Conservation (phyloP, 2,329 filamentous ascomycete species). For the Allantophomopsis lycopodina region DNA sequence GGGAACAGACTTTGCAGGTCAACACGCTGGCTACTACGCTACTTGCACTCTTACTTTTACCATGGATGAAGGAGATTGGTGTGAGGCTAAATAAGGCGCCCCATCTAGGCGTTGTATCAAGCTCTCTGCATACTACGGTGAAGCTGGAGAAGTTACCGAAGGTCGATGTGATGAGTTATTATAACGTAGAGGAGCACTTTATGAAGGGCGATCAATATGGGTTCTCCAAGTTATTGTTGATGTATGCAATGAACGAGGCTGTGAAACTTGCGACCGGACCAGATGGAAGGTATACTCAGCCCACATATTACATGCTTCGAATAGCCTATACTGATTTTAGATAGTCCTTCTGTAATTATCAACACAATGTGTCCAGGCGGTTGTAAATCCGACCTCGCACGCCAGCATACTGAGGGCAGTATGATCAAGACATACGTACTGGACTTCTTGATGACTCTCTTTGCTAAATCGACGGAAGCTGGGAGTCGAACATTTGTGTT, state of each 20-base stretch:
- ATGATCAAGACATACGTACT: not conserved
- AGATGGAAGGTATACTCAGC: not conserved
- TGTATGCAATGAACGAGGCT: not conserved
- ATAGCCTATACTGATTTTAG: not conserved
- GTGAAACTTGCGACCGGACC: not conserved
- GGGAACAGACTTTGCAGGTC: slow-evolving; percentile 2
- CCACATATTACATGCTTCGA: too few relatives aligned
- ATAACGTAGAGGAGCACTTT: slow-evolving; percentile 1
- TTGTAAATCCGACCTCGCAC: slow-evolving; percentile 4
- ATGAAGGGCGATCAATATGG: not conserved
- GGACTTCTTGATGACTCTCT: slow-evolving; percentile 5
- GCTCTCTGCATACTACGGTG: not conserved
- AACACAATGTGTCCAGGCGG: slow-evolving; percentile 4
- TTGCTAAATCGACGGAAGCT: slow-evolving; percentile 16
- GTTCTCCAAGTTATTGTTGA: not conserved
- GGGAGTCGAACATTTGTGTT: slow-evolving; percentile 17
- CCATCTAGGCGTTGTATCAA: slow-evolving; percentile 1
- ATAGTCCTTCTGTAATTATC: slow-evolving; percentile 2
- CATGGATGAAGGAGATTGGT: slow-evolving; percentile 2
- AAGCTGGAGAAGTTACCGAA: slow-evolving; percentile 1
- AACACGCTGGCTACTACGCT: slow-evolving; percentile 3
- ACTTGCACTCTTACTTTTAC: slow-evolving; percentile 2
- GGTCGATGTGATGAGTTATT: not conserved
- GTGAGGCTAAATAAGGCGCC: not conserved
- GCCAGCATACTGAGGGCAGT: slow-evolving; percentile 1